Evolutionary conservation across 179 eudicot genomes (phyloP).

Genomic region (Silene coronaria): DNA sequence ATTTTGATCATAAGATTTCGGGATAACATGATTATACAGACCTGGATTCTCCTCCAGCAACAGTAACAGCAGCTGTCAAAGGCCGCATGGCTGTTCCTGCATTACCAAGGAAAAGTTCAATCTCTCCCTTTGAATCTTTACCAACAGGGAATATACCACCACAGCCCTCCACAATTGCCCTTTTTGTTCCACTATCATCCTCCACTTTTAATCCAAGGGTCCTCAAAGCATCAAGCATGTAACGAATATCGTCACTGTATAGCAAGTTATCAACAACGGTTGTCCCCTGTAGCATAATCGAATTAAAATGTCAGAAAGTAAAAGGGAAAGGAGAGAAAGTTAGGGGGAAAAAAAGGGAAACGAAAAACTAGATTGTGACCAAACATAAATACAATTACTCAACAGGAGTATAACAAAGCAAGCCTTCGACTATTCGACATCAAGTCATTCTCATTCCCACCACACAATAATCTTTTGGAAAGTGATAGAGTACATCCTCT

Average conservation of each 20-base stretch:
- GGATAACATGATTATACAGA: conserved; percentile 23
- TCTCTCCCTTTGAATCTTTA: conserved; percentile 52
- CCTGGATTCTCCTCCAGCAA: conserved; percentile 96
- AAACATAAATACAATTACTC: not conserved
- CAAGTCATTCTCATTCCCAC: too few species aligned
- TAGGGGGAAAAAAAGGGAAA: not conserved
- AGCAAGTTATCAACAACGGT: conserved; percentile 88
- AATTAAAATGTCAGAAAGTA: not conserved
- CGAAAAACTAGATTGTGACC: not conserved
- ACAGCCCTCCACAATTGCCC: conserved; percentile 85
- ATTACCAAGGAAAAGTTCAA: conserved; percentile 92
- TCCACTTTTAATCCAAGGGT: conserved; percentile 87
- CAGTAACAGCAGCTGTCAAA: conserved; percentile 93
- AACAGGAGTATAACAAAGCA: too few species aligned
- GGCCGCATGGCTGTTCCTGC: conserved; percentile 99
- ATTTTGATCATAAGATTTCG: not conserved
- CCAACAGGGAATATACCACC: conserved; percentile 88
- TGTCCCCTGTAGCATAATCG: conserved; percentile 55
- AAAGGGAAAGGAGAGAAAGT: not conserved
- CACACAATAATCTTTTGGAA: too few species aligned
- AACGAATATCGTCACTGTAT: conserved; percentile 88
- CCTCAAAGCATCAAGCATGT: conserved; percentile 94
- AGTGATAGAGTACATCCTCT: too few species aligned
- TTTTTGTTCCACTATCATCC: conserved; percentile 54
- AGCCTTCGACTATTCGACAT: too few species aligned